Base-by-base conservation (phyloP, 495 filamentous ascomycete genomes). In the Parathielavia appendiculata region DNA sequence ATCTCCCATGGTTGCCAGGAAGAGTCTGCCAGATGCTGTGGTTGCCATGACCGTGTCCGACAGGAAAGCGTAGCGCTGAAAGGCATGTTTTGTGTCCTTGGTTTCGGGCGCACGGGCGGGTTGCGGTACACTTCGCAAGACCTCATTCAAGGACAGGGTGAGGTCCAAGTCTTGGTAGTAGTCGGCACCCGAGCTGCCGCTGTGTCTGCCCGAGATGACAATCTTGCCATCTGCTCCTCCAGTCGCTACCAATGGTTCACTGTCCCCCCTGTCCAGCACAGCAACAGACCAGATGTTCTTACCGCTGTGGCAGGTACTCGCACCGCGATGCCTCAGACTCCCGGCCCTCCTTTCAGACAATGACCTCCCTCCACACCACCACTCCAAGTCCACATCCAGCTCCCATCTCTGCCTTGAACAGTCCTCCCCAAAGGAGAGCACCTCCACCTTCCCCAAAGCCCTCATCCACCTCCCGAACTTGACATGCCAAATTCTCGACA, bases 211-310 rank as follows among this genome's bases (percentile, higher is more conserved):
- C 45, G 78, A 65, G 11, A 81, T 55, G 0, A 68, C 71, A 26
- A 83, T 71, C 58, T 81, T 74, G 13, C 91, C 88, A 75, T 98
- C 93, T 19, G 87, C 84, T n/a, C 90, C 93, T 2, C 92, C 93
- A 41, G 88, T 92, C n/a, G 84, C 83, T 58, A 95, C 67, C 0
- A 82, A 51, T 2, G 68, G 54, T 12, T 56, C 67, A 8, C 69
- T 58, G 32, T 65, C 57, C 9, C 61, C 60, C 7, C 51, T 54
- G 14, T 36, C 61, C n/a, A 62, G 60, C 10, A 87, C 65, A 12
- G 81, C 83, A 26, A 82, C 71, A 1, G 90, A 86, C 91, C 91
- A 97, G n/a, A 97, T 84, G 65, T 96, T 89, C 69, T 97, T 97
- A 32, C 93, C 92, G 32, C 72, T 76, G 66, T 98, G 93, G 48